Percentiles rank a stretch among this genome's conserved stretches.
Evolutionary conservation across 2,329 filamentous ascomycete genomes (phyloP).

Genomic region (Trichoderma sp.): DNA sequence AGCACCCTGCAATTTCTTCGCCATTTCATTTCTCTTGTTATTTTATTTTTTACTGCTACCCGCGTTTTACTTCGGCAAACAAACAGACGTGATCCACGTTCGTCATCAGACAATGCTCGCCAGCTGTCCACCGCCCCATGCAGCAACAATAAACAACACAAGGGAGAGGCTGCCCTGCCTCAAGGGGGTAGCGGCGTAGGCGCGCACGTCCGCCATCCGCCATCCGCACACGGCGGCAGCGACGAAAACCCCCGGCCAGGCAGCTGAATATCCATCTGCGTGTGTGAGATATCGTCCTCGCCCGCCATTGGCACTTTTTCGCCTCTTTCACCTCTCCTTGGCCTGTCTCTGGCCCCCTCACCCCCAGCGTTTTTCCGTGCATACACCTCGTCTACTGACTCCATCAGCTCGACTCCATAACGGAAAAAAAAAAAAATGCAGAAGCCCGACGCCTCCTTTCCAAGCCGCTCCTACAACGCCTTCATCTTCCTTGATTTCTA

Average conservation of each 20-base stretch:
- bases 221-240: constrained; percentile 3
- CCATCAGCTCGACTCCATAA: neutral
- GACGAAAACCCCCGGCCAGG: constrained; percentile 1
- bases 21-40: neutral
- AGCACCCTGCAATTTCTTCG: neutral
- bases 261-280: constrained; percentile 1
- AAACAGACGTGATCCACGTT: neutral
- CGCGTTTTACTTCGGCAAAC: neutral
- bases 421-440: neutral
- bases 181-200: constrained; percentile 1
- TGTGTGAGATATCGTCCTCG: constrained; percentile 1
- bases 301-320: neutral
- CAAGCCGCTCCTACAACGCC: neutral
- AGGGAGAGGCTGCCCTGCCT: neutral
- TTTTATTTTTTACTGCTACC: neutral
- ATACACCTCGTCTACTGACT: constrained; percentile 1
- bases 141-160: neutral
- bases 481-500: neutral
- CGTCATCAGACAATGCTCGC: constrained; percentile 1
- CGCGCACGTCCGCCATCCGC: constrained; percentile 10
- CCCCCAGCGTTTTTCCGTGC: neutral
- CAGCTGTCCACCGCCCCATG: neutral
- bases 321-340: neutral
- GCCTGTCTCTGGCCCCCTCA: neutral
- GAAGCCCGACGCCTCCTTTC: neutral